Percentiles rank a stretch among this genome's conserved stretches.
Evolutionary conservation across 176 grass and related monocot species (phyloP).

Genomic region (Carex parvula): DNA sequence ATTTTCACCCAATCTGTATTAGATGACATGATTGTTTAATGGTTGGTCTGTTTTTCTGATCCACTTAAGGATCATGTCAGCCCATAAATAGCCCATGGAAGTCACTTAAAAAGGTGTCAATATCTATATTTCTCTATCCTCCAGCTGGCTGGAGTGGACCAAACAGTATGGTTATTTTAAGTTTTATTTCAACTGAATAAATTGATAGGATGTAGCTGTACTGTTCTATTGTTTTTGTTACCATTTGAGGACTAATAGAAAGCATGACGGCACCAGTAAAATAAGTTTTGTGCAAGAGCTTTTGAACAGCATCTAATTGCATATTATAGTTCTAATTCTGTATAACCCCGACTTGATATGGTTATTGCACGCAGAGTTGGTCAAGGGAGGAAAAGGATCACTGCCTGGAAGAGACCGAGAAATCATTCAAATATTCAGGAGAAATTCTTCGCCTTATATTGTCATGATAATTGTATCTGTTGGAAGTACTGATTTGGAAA

Average conservation of each 20-base stretch:
- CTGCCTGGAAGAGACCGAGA: slow-evolving; percentile 86
- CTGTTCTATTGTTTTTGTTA: neutral
- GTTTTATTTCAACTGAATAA: neutral
- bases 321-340: neutral
- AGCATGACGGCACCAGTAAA: neutral
- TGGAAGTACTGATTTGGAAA: neutral
- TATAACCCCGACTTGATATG: neutral
- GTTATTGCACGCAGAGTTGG: slow-evolving; percentile 47
- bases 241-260: neutral
- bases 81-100: neutral
- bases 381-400: slow-evolving; percentile 77
- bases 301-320: neutral
- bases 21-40: neutral
- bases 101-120: neutral
- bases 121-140: neutral
- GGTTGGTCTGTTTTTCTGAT: neutral
- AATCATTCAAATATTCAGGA: slow-evolving; percentile 72
- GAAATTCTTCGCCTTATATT: slow-evolving; percentile 67
- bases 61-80: neutral
- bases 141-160: neutral
- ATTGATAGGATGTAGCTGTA: neutral
- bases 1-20: neutral
- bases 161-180: neutral
- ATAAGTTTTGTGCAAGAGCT: neutral
- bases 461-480: slow-evolving; percentile 29